A percentile compares a stretch with the other conserved stretches of the same genome.
Conservation (phyloP, 129 eudicot genomes). For the Solidago caesia region DNA sequence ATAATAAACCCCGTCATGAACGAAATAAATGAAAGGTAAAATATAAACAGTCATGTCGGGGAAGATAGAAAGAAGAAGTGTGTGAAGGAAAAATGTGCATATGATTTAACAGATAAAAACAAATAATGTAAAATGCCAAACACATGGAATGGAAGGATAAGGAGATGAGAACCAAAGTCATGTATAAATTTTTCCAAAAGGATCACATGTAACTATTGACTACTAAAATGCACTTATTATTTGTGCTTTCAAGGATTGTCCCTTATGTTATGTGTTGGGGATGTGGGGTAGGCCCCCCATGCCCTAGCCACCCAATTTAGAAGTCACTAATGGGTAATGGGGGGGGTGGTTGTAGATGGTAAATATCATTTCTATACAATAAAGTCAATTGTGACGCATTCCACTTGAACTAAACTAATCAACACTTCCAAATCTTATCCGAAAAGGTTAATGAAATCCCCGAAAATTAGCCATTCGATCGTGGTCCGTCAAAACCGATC, state of each 20-base stretch:
- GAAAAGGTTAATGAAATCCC: slow-evolving; percentile 1
- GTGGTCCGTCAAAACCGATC: background rate
- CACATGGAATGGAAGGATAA: background rate
- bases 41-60: too few species aligned
- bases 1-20: too few species aligned
- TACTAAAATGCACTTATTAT: slow-evolving; percentile 26
- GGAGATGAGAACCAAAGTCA: background rate
- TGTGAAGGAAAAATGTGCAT: background rate
- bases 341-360: slow-evolving; percentile 31
- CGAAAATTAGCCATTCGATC: background rate
- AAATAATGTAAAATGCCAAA: background rate
- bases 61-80: too few species aligned
- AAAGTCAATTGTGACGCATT: slow-evolving; percentile 36
- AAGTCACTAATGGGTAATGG: slow-evolving; percentile 28
- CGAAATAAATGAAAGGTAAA: too few species aligned
- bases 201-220: background rate
- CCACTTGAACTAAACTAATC: slow-evolving; percentile 34
- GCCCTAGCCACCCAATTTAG: slow-evolving; percentile 31
- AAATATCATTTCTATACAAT: slow-evolving; percentile 23
- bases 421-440: slow-evolving; percentile 18
- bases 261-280: slow-evolving; percentile 22
- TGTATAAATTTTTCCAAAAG: slow-evolving; percentile 7
- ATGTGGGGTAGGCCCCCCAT: slow-evolving; percentile 10
- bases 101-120: background rate
- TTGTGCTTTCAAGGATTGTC: slow-evolving; percentile 12